Percentiles rank a stretch among this genome's conserved stretches.
Evolutionary conservation across 306 rosid species (phyloP).

Genomic region (Hylodesmum podocarpum): DNA sequence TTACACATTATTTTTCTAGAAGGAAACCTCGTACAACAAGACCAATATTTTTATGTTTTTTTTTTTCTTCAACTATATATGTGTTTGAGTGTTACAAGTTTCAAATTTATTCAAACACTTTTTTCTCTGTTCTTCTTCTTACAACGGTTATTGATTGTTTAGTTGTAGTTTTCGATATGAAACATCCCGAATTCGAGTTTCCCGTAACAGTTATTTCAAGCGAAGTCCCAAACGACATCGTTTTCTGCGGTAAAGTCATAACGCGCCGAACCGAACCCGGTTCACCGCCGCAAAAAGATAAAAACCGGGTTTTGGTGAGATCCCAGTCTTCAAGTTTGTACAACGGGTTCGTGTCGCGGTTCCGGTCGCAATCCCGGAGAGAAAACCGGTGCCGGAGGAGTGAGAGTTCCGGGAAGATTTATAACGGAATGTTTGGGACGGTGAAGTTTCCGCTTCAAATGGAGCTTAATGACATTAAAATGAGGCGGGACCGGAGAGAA

Average conservation of each 20-base stretch:
- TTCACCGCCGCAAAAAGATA: neutral
- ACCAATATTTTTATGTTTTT: no score
- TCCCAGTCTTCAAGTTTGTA: neutral
- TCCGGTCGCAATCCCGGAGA: neutral
- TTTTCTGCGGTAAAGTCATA: slow-evolving; percentile 41
- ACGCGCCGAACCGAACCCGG: slow-evolving; percentile 20
- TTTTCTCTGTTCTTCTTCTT: no score
- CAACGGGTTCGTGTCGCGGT: neutral
- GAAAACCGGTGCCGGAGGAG: slow-evolving; percentile 26
- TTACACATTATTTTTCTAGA: no score
- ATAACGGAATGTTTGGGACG: slow-evolving; percentile 28
- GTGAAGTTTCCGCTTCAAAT: slow-evolving; percentile 46
- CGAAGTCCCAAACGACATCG: slow-evolving; percentile 16
- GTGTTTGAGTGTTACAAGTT: no score
- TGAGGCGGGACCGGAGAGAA: slow-evolving; percentile 34
- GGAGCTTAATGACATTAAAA: slow-evolving; percentile 44
- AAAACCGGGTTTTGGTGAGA: neutral
- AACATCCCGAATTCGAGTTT: slow-evolving; percentile 35
- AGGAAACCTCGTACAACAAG: no score
- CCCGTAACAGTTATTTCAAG: neutral
- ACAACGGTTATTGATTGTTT: neutral
- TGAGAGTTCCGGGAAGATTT: neutral
- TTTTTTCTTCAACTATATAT: no score
- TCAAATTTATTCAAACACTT: no score
- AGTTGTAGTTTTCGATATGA: neutral